Conservation (phyloP, 2,329 filamentous ascomycete species). For the Bipolaris oryzae region DNA sequence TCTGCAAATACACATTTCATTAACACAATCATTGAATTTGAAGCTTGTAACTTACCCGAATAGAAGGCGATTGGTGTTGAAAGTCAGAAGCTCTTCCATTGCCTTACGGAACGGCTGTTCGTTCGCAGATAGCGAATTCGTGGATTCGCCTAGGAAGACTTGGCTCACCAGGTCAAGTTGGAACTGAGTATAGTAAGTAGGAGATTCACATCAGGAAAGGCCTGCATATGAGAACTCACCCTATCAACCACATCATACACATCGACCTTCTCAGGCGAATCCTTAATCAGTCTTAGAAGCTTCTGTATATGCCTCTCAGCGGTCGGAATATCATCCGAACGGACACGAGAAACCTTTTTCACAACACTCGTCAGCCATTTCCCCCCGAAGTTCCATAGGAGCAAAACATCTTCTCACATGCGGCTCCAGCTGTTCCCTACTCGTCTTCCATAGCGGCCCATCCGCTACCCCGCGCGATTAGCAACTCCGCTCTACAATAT, state of each 20-base stretch:
- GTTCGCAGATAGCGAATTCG: slow-evolving; percentile 6
- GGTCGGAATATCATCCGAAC: slow-evolving; percentile 7
- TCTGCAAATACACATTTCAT: not conserved
- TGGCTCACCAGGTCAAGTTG: slow-evolving; percentile 9
- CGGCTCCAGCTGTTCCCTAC: slow-evolving; percentile 9
- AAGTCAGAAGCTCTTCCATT: slow-evolving; percentile 11
- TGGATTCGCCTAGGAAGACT: slow-evolving; percentile 11
- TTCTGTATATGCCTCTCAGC: slow-evolving; percentile 8
- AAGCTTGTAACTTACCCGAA: not conserved
- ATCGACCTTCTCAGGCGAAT: slow-evolving; percentile 1
- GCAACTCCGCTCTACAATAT: not conserved
- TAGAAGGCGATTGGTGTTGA: slow-evolving; percentile 8
- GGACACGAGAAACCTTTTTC: slow-evolving; percentile 6
- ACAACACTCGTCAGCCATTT: not conserved
- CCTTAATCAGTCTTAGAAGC: slow-evolving; percentile 2
- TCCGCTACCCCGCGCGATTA: not conserved
- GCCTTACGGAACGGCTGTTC: slow-evolving; percentile 13
- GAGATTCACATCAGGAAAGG: not conserved
- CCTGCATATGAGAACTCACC: not conserved
- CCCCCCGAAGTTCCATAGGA: not conserved
- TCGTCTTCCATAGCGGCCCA: slow-evolving; percentile 11
- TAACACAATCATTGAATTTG: not conserved
- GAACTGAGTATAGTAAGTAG: not conserved
- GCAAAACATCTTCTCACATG: not conserved
- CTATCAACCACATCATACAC: slow-evolving; percentile 10